Evolutionary conservation across 2,329 filamentous ascomycete species (phyloP).

Genomic region (Cladosporium sp.): DNA sequence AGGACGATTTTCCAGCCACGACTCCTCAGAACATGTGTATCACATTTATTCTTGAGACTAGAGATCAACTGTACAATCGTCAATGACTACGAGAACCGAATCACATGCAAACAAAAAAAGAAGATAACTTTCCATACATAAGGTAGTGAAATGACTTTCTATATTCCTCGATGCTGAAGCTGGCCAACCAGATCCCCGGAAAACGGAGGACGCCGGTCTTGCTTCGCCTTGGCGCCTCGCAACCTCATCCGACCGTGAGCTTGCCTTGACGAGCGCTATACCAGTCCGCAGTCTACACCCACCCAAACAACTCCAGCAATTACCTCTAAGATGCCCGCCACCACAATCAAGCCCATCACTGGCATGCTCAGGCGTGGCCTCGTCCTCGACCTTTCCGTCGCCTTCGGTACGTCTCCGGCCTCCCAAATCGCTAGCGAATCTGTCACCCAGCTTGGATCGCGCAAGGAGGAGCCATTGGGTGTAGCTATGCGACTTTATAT

Average conservation of each 20-base stretch:
- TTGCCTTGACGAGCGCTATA: constrained; percentile 2
- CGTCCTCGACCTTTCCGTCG: constrained; percentile 66
- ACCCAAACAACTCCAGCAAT: constrained; percentile 7
- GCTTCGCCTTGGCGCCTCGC: constrained; percentile 1
- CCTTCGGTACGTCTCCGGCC: constrained; percentile 55
- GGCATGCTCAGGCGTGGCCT: constrained; percentile 65
- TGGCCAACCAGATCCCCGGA: neutral
- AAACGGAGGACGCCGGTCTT: constrained; percentile 2
- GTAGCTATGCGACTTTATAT: neutral
- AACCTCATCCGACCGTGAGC: constrained; percentile 4
- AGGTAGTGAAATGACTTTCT: neutral
- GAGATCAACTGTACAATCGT: too few relatives aligned
- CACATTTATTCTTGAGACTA: too few relatives aligned
- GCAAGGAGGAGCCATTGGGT: constrained; percentile 1
- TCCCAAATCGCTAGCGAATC: neutral
- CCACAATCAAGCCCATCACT: constrained; percentile 50
- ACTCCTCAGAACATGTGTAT: too few relatives aligned
- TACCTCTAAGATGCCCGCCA: constrained; percentile 35
- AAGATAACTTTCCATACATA: too few relatives aligned
- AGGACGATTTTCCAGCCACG: neutral
- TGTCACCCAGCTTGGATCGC: neutral
- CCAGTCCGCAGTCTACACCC: constrained; percentile 4
- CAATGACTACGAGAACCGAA: too few relatives aligned
- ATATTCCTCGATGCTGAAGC: neutral
- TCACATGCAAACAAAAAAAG: too few relatives aligned